These are phyloP conservation scores for Amphirosellinia nigrospora DNA, from an alignment of 495 filamentous ascomycete genomes.

Conservation along the genomic window DNA sequence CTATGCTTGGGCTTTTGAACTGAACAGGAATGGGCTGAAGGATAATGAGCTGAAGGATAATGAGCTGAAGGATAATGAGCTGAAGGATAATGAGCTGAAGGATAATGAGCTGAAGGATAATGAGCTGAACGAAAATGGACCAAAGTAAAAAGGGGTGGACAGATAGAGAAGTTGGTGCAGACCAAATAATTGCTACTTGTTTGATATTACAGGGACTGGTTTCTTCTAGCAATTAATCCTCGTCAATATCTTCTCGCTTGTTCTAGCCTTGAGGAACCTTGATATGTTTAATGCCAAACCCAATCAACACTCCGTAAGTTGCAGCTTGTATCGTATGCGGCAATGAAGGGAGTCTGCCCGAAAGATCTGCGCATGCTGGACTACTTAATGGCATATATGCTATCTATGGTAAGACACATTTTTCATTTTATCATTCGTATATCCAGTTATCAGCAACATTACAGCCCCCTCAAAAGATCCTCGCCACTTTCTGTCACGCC, in stretches of 20 bases:
- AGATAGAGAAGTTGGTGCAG: neutral
- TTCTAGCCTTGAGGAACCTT: neutral
- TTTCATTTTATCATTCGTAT: no score
- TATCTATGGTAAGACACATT: no score
- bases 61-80: conserved; percentile 12
- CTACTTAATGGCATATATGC: no score
- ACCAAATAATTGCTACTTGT: neutral
- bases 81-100: conserved; percentile 17
- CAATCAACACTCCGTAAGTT: neutral
- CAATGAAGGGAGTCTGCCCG: neutral
- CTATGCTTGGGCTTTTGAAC: conserved; percentile 44
- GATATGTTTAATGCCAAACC: neutral
- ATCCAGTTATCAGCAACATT: no score
- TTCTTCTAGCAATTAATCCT: neutral
- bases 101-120: conserved; percentile 9
- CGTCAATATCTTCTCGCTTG: neutral
- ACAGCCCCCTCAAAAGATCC: no score
- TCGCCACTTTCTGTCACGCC: no score
- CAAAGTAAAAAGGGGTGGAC: neutral
- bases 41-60: no score
- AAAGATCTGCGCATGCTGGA: no score
- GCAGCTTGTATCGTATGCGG: neutral
- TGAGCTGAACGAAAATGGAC: no score
- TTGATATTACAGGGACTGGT: neutral
- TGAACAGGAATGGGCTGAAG: conserved; percentile 18